Evolutionary conservation across 1,139 yeast species (phyloP).

Genomic region (Pichia sorboxylosa): DNA sequence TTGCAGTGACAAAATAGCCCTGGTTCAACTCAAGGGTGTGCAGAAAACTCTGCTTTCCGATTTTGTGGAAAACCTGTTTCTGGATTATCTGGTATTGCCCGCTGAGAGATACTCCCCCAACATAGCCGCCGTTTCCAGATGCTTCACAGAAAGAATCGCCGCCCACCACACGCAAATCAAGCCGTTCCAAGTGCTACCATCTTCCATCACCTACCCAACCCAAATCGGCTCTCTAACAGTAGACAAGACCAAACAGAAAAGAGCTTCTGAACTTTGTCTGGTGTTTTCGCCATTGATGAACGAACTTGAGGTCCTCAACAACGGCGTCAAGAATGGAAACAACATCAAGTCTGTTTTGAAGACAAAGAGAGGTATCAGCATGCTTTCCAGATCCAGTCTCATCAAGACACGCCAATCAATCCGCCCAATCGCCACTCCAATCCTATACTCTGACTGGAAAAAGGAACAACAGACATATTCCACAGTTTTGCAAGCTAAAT

Average conservation of each 20-base stretch:
- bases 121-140: not conserved
- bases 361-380: slow-evolving; percentile 10
- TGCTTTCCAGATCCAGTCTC: slow-evolving; percentile 2
- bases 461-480: too few relatives aligned
- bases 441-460: too few relatives aligned
- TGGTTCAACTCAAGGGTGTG: slow-evolving; percentile 49
- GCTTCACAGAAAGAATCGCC: not conserved
- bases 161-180: slow-evolving; percentile 3
- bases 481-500: too few relatives aligned
- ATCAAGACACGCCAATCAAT: not conserved
- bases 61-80: not conserved
- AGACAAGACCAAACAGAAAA: slow-evolving; percentile 3
- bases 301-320: slow-evolving; percentile 15
- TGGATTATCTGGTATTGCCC: not conserved
- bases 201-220: not conserved
- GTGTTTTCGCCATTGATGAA: slow-evolving; percentile 11
- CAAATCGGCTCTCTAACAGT: not conserved
- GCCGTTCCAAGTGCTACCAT: not conserved
- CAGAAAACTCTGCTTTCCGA: not conserved
- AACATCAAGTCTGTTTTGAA: slow-evolving; percentile 11
- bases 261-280: slow-evolving; percentile 13
- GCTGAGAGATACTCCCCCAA: not conserved
- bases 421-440: too few relatives aligned
- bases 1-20: slow-evolving; percentile 72
- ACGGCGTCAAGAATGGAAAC: slow-evolving; percentile 21